Base-by-base conservation (phyloP, 1,284 basidiomycete genomes). In the Gymnopus androsaceus region DNA sequence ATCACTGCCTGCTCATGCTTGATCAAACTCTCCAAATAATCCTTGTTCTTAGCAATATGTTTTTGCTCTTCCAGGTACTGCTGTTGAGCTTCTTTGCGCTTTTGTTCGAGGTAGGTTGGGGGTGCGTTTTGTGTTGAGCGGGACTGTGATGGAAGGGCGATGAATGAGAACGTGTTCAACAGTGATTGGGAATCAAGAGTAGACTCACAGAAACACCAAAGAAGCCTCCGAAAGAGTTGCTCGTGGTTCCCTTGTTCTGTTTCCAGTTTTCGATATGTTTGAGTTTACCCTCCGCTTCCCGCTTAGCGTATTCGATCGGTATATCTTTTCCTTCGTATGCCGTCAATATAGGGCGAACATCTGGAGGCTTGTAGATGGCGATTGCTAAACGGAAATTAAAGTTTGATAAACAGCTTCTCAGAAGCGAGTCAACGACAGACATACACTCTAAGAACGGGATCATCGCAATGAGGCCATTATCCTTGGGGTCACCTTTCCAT, bases 391-490 rank as follows among this genome's bases (percentile, higher is more conserved):
- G 25, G 33, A 7, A 4, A 40, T 30, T 21, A 17, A 31, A 33
- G 19, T 3, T 30, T 17, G 34, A 14, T 25, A 38, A 40, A 21
- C 11, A 1, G n/a, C n/a, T n/a, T n/a, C n/a, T n/a, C n/a, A n/a
- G n/a, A n/a, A n/a, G n/a, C n/a, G 23, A 38, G 19, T 14, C 25
- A 27, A 23, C 28, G 15, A 37, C 5, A 7, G 17, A 78, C 88
- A 48, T 70, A 94, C 94, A 94, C 77, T 99, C 96, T 7, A 99
- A 83, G 87, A 98, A 98, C 0, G 96, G 95, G 61, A 99, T 94
- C 76, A 98, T 81, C 11, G 88, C 90, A 11, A 99, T 71, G 19
- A 99, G 83, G 1, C 92, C 94, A 63, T 77, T 84, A 70, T 96
- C 94, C 25, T 79, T 75, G 0, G 84, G 75, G 55, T 90, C 84